Base-by-base conservation (phyloP, 1,284 basidiomycete species). In the Sanguinoderma infundibulare region DNA sequence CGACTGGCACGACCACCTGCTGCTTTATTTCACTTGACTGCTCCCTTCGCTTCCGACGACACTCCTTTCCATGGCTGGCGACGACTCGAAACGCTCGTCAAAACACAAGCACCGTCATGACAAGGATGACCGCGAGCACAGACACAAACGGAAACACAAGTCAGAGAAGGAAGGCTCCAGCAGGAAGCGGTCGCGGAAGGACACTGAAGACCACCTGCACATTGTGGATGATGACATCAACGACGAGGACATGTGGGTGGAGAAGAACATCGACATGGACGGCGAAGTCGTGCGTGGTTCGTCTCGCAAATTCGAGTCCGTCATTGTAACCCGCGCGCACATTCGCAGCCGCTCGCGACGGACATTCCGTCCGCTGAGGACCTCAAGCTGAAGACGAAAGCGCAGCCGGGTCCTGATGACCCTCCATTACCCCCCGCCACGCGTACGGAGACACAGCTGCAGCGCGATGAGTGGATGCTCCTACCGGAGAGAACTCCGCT, bases 381-480 rank as follows among this genome's bases (percentile, higher is more conserved):
- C 64, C 81, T 96, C 61, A 83, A 85, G 52, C 70, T 95, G 40
- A 89, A 78, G 9, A 90, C 90, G 0, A 80, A 84, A 47, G 84
- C 86, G 22, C 74, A 79, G 38, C 71, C 76, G 40, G 70, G 75
- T 26, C 71, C 81, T 9, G 72, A 77, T 20, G 79, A 82, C 59
- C 78, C 82, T 0, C 68, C 78, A 1, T 76, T 85, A 26, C 85
- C 87, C 2, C 78, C 77, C 6, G 68, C 77, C 12, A 66, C 74
- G 2, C 73, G 72, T 6, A 77, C 84, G 1, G 83, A 86, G 62
- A 79, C 83, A 0, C 75, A 78, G 20, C 71, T 90, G 24, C 83
- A 88, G 69, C 84, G 95, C 20, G 94, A 96, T 67, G 89, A 94
- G 38, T 97, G 95, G 96, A 97, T 98, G 96, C 77, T 94, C n/a